phyloP scores from a whole-genome alignment of 2,329 filamentous ascomycete genomes.

The Clarireedia hainanense region DNA sequence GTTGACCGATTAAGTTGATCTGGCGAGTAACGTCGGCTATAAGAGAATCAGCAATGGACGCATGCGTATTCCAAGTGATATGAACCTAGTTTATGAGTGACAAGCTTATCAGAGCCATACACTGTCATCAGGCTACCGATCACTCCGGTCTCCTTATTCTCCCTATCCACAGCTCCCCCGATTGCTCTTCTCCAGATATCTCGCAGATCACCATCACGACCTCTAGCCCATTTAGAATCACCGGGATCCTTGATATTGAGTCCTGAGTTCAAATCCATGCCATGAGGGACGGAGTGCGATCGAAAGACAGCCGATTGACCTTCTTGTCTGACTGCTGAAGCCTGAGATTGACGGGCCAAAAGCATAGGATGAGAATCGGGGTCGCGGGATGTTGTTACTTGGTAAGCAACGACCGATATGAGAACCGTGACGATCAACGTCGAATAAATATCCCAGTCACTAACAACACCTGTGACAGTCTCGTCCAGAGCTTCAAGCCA shows the following conservation, averaged over 20 bases:
- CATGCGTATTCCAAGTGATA: not conserved
- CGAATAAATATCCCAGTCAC: constrained; percentile 77
- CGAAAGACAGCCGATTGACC: constrained; percentile 82
- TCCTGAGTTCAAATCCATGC: constrained; percentile 69
- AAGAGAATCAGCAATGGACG: constrained; percentile 17
- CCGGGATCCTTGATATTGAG: constrained; percentile 76
- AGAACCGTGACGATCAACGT: constrained; percentile 63
- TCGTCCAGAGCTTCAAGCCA: constrained; percentile 63
- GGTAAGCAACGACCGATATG: constrained; percentile 60
- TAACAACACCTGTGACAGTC: constrained; percentile 58
- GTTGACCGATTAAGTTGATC: constrained; percentile 78
- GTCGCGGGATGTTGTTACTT: constrained; percentile 63
- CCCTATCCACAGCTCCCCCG: constrained; percentile 54
- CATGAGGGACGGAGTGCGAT: constrained; percentile 76
- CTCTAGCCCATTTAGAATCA: constrained; percentile 73
- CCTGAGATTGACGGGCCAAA: constrained; percentile 73
- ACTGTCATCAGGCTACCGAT: constrained; percentile 70
- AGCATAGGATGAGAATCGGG: constrained; percentile 90
- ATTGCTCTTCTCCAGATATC: constrained; percentile 80
- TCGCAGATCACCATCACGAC: constrained; percentile 80
- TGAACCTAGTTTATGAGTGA: constrained; percentile 61
- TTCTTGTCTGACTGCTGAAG: constrained; percentile 71
- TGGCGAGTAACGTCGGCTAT: constrained; percentile 68
- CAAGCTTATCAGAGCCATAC: constrained; percentile 63
- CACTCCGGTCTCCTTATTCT: constrained; percentile 51